Conservation (phyloP, 352 stramenopile species). For the Peronospora destructor region DNA sequence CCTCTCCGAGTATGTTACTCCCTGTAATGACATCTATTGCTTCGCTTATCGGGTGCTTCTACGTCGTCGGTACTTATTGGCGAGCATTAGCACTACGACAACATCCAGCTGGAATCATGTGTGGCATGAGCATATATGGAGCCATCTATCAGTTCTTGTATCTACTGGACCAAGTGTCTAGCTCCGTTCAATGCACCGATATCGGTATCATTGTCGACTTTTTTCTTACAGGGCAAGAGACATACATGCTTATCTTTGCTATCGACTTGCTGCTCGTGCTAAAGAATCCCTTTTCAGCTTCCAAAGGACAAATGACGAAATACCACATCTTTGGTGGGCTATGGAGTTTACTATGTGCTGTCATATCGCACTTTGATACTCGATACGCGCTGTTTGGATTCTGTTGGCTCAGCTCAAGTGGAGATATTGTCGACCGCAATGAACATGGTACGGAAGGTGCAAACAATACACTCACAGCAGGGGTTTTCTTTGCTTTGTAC, state of each 20-base stretch:
- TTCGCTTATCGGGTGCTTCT: constrained; percentile 69
- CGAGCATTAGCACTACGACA: constrained; percentile 61
- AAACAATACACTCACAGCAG: constrained; percentile 45
- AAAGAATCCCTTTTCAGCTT: constrained; percentile 83
- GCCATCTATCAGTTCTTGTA: constrained; percentile 80
- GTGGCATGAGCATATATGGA: constrained; percentile 79
- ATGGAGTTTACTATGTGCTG: constrained; percentile 60
- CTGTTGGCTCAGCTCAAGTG: constrained; percentile 66
- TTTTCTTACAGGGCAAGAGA: constrained; percentile 78
- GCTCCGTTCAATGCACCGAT: constrained; percentile 43
- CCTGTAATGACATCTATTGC: constrained; percentile 55
- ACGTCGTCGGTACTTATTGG: constrained; percentile 68
- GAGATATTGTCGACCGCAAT: constrained; percentile 27
- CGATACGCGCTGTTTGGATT: constrained; percentile 75
- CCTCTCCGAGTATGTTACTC: constrained; percentile 38
- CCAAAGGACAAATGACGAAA: constrained; percentile 71
- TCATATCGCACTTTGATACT: constrained; percentile 72
- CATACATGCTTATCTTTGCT: constrained; percentile 86
- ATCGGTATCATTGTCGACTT: constrained; percentile 72
- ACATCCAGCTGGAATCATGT: constrained; percentile 81
- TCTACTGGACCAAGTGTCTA: constrained; percentile 44
- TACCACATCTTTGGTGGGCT: constrained; percentile 70
- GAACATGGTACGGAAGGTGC: constrained; percentile 12
- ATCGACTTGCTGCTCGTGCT: constrained; percentile 76
- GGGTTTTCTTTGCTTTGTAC: constrained; percentile 78